Conservation (phyloP, 2,329 filamentous ascomycete species). For the Talaromyces sp. region DNA sequence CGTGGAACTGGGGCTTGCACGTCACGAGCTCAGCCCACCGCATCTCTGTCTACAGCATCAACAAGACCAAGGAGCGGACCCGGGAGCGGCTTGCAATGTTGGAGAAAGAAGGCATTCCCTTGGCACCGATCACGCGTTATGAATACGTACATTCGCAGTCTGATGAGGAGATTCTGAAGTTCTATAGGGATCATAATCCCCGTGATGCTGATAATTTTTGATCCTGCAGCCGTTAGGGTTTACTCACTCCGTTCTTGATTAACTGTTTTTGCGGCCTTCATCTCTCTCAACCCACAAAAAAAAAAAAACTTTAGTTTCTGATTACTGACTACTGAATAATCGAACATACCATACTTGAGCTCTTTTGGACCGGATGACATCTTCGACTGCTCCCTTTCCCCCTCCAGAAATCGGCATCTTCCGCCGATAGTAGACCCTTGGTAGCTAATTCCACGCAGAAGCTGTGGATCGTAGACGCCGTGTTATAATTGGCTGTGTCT, state of each 20-base stretch:
- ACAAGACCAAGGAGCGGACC: conserved; percentile 30
- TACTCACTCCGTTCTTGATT: neutral
- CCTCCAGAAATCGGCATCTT: neutral
- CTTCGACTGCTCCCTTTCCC: neutral
- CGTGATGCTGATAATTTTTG: conserved; percentile 25
- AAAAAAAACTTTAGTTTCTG: neutral
- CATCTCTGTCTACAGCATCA: conserved; percentile 38
- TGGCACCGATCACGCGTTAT: conserved; percentile 34
- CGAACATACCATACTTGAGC: neutral
- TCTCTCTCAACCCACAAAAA: neutral
- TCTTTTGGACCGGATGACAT: neutral
- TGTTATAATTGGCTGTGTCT: neutral
- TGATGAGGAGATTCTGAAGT: conserved; percentile 30
- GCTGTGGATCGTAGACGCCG: neutral
- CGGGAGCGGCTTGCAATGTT: conserved; percentile 28
- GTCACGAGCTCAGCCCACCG: conserved; percentile 39
- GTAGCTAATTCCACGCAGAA: neutral
- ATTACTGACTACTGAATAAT: neutral
- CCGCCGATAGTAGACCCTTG: neutral
- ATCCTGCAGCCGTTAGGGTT: neutral
- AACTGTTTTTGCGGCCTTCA: neutral
- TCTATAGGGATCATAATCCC: conserved; percentile 31
- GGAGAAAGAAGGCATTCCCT: conserved; percentile 29
- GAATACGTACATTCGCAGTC: conserved; percentile 29
- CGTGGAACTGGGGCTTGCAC: conserved; percentile 49